phyloP scores from a whole-genome alignment of 2,329 filamentous ascomycete species.

The Coleophoma eucalyptorum region DNA sequence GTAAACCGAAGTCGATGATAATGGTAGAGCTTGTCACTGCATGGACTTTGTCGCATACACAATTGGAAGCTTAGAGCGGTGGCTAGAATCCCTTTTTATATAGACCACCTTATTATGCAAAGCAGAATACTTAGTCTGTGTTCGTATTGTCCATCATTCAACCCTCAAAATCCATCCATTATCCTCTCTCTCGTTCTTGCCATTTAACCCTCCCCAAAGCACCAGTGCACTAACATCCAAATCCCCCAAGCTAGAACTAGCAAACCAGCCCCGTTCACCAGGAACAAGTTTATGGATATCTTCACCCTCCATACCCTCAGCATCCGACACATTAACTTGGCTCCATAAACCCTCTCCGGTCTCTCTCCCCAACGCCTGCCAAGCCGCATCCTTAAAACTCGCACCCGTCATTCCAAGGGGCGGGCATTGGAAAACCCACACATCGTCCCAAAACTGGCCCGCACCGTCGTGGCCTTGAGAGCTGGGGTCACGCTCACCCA shows the following conservation, averaged over 20 bases:
- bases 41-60: no score
- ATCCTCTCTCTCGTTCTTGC: conserved; percentile 45
- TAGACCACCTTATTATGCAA: no score
- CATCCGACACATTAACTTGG: conserved; percentile 46
- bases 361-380: conserved; percentile 46
- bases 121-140: no score
- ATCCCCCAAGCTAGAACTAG: conserved; percentile 51
- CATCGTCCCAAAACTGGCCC: conserved; percentile 53
- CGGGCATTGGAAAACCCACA: conserved; percentile 62
- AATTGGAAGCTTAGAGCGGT: no score
- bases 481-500: conserved; percentile 53
- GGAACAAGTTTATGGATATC: conserved; percentile 42
- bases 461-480: conserved; percentile 44
- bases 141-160: conserved; percentile 21
- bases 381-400: conserved; percentile 51
- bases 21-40: no score
- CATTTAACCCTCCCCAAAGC: conserved; percentile 56
- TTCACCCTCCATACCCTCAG: conserved; percentile 37
- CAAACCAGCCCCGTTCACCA: conserved; percentile 52
- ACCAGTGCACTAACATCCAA: conserved; percentile 56
- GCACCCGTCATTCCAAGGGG: conserved; percentile 50
- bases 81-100: no score
- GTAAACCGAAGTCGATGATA: no score
- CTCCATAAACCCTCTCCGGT: conserved; percentile 58
- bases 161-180: conserved; percentile 64